These are phyloP conservation scores for Cenococcum geophilum DNA, from an alignment of 495 filamentous ascomycete genomes.

Conservation along the genomic window DNA sequence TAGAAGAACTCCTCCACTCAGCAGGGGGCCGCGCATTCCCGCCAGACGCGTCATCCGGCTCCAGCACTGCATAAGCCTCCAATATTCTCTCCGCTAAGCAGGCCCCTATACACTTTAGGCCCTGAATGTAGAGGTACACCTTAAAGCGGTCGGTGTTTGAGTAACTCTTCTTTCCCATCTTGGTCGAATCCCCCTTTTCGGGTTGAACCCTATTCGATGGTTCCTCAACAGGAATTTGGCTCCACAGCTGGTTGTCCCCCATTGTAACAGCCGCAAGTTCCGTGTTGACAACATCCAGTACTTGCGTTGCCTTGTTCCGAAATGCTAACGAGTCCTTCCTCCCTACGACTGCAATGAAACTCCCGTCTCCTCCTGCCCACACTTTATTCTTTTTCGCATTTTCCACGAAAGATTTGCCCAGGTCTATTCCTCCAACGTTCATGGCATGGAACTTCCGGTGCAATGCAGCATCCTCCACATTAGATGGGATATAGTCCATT, in stretches of 20 bases:
- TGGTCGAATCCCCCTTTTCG: slow-evolving; percentile 36
- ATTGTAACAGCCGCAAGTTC: slow-evolving; percentile 61
- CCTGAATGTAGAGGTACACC: slow-evolving; percentile 58
- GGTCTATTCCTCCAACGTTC: slow-evolving; percentile 58
- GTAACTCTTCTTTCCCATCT: slow-evolving; percentile 6
- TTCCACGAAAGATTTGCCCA: slow-evolving; percentile 52
- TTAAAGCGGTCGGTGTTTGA: slow-evolving; percentile 50
- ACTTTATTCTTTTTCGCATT: slow-evolving; percentile 34
- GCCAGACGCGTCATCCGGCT: slow-evolving; percentile 26
- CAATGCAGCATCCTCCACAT: slow-evolving; percentile 55
- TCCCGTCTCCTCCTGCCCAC: slow-evolving; percentile 41
- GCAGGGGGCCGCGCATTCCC: slow-evolving; percentile 16
- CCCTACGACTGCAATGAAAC: slow-evolving; percentile 53
- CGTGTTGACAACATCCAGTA: slow-evolving; percentile 60
- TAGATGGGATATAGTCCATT: slow-evolving; percentile 67
- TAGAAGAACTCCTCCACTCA: slow-evolving; percentile 39
- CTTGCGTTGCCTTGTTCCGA: slow-evolving; percentile 54
- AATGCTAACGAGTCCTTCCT: slow-evolving; percentile 49
- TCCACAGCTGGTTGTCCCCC: slow-evolving; percentile 55
- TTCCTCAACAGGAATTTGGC: slow-evolving; percentile 34
- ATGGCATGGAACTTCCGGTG: slow-evolving; percentile 65
- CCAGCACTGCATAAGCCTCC: slow-evolving; percentile 49
- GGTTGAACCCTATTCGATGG: slow-evolving; percentile 17
- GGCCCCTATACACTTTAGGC: slow-evolving; percentile 59
- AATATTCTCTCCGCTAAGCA: slow-evolving; percentile 62